Percentiles rank a stretch among this genome's conserved stretches.
Conservation (phyloP, 1,139 yeast genomes). For the Entelexis paramagnoliae region DNA sequence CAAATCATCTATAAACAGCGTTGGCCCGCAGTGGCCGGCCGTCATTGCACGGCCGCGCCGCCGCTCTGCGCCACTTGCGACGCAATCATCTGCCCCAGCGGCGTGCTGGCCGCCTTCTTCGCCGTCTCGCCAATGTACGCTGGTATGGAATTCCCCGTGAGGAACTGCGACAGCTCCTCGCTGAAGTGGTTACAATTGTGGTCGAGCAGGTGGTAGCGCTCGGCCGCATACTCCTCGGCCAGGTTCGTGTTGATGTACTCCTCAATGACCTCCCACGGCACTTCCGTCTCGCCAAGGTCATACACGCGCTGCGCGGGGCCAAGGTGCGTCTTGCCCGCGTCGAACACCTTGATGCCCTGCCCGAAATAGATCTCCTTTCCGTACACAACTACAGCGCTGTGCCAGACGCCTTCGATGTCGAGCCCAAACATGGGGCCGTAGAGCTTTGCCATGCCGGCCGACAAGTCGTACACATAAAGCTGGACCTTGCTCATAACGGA, state of each 20-base stretch:
- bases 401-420: constrained; percentile 53
- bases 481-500: constrained; percentile 33
- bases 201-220: constrained; percentile 47
- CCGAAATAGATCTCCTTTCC: constrained; percentile 52
- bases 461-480: constrained; percentile 56
- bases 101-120: constrained; percentile 46
- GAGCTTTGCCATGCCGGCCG: constrained; percentile 38
- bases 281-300: constrained; percentile 45
- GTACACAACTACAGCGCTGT: constrained; percentile 49
- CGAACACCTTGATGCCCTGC: constrained; percentile 44
- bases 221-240: constrained; percentile 38
- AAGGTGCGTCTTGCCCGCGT: constrained; percentile 49
- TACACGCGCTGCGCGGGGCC: constrained; percentile 48
- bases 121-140: constrained; percentile 45
- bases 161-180: constrained; percentile 47
- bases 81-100: constrained; percentile 45
- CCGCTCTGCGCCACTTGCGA: constrained; percentile 29
- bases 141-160: constrained; percentile 47
- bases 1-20: no score
- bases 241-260: constrained; percentile 46
- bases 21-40: no score
- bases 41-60: constrained; percentile 7
- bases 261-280: constrained; percentile 43
- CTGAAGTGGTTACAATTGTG: constrained; percentile 66
- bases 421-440: constrained; percentile 30